phyloP scores from a whole-genome alignment of 225 moss, liverwort and hornwort genomes.

The Ulota crispa region DNA sequence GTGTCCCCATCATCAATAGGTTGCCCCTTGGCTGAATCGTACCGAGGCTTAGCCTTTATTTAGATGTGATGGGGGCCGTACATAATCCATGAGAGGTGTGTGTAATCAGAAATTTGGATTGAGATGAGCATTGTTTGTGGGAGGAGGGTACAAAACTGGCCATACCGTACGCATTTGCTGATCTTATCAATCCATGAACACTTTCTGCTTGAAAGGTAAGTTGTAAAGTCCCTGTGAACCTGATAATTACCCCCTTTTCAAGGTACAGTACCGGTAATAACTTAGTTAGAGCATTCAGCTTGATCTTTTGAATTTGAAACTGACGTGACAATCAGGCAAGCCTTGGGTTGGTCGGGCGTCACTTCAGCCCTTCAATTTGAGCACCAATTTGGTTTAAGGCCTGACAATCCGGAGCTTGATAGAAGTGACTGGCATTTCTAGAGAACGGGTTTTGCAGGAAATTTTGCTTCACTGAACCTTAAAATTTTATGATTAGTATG shows the following conservation, averaged over 20 bases:
- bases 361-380: slow-evolving; percentile 6
- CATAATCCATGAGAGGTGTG: too few relatives aligned
- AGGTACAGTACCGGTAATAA: not conserved
- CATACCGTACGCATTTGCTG: not conserved
- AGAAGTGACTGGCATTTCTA: not conserved
- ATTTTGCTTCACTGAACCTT: not conserved
- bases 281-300: not conserved
- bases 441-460: not conserved
- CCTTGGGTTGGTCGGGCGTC: slow-evolving; percentile 16
- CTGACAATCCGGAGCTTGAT: not conserved
- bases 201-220: not conserved
- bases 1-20: not conserved
- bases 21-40: not conserved
- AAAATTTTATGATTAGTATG: not conserved
- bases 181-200: not conserved
- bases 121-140: not conserved
- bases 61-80: not conserved
- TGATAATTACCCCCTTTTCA: not conserved
- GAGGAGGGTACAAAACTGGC: not conserved
- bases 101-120: not conserved
- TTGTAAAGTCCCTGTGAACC: not conserved
- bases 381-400: not conserved
- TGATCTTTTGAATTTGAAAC: slow-evolving; percentile 3
- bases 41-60: not conserved
- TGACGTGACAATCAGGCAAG: slow-evolving; percentile 8